Conservation (phyloP, 768 basidiomycete genomes). For the Erythrobasidium yunnanense region DNA sequence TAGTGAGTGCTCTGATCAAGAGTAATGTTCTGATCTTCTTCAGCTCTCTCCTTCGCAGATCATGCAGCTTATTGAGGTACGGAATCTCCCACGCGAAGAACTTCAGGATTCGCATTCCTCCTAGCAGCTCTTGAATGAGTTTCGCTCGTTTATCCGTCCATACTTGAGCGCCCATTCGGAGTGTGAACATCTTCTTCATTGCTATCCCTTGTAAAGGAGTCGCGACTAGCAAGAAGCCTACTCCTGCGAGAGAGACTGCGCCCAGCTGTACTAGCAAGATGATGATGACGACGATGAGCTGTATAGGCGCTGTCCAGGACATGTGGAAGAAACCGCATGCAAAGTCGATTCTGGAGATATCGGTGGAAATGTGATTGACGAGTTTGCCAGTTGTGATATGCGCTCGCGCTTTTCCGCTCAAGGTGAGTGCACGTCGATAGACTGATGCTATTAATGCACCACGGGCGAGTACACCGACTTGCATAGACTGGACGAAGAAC, state of each 20-base stretch:
- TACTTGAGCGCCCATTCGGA: conserved; percentile 63
- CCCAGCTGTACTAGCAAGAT: conserved; percentile 66
- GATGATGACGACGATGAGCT: conserved; percentile 63
- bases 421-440: conserved; percentile 62
- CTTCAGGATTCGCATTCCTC: conserved; percentile 85
- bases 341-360: conserved; percentile 85
- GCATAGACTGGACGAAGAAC: conserved; percentile 72
- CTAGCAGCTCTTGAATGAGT: conserved; percentile 74
- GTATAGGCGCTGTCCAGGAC: conserved; percentile 59
- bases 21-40: conserved; percentile 46
- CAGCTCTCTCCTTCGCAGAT: conserved; percentile 63
- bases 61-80: conserved; percentile 61
- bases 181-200: conserved; percentile 61
- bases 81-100: conserved; percentile 54
- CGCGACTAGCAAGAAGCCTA: conserved; percentile 56
- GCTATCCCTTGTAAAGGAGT: conserved; percentile 61
- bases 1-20: conserved; percentile 36
- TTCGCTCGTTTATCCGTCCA: conserved; percentile 87
- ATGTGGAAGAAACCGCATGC: conserved; percentile 44
- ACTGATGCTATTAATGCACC: conserved; percentile 79
- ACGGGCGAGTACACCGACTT: conserved; percentile 65
- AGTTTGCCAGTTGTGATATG: conserved; percentile 76
- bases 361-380: conserved; percentile 86
- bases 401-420: conserved; percentile 68
- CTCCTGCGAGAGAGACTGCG: conserved; percentile 50